phyloP scores from a whole-genome alignment of 2,329 filamentous ascomycete genomes.

The Penicillium sp. region DNA sequence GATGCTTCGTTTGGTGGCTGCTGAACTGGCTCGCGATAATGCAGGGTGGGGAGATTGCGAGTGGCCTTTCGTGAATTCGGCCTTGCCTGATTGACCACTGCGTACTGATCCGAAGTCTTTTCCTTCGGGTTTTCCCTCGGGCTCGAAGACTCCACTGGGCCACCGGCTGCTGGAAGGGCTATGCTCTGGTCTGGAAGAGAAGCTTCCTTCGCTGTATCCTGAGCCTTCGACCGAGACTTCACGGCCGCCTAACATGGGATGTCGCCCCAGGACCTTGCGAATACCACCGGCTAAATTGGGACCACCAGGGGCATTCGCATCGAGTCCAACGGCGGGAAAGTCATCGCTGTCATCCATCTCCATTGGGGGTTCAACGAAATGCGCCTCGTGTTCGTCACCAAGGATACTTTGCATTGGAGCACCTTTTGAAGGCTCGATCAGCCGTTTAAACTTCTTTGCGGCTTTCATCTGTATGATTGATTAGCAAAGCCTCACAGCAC shows the following conservation, averaged over 20 bases:
- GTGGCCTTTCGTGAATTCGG: conserved; percentile 12
- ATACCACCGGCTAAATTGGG: conserved; percentile 47
- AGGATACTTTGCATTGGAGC: conserved; percentile 56
- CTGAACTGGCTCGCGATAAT: conserved; percentile 29
- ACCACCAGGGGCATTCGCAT: conserved; percentile 15
- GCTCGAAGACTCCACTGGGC: conserved; percentile 16
- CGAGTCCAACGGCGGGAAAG: conserved; percentile 22
- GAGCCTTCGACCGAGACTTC: conserved; percentile 10
- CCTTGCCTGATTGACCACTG: conserved; percentile 19
- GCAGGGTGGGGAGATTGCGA: conserved; percentile 30
- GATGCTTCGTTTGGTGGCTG: conserved; percentile 35
- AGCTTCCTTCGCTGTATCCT: conserved; percentile 9
- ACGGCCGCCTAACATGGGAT: conserved; percentile 44
- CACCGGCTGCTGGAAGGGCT: conserved; percentile 13
- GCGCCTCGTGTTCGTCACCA: conserved; percentile 50
- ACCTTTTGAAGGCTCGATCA: conserved; percentile 57
- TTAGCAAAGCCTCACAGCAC: neutral
- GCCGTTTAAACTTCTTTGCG: conserved; percentile 77
- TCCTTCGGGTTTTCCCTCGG: conserved; percentile 8
- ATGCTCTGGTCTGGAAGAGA: conserved; percentile 13
- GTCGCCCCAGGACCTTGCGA: conserved; percentile 47
- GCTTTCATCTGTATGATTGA: conserved; percentile 68
- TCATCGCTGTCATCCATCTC: conserved; percentile 45
- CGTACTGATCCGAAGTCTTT: conserved; percentile 27
- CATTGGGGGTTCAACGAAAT: conserved; percentile 56